Evolutionary conservation across 2,329 filamentous ascomycete species (phyloP).

Genomic region (Drechslerella dactyloides): DNA sequence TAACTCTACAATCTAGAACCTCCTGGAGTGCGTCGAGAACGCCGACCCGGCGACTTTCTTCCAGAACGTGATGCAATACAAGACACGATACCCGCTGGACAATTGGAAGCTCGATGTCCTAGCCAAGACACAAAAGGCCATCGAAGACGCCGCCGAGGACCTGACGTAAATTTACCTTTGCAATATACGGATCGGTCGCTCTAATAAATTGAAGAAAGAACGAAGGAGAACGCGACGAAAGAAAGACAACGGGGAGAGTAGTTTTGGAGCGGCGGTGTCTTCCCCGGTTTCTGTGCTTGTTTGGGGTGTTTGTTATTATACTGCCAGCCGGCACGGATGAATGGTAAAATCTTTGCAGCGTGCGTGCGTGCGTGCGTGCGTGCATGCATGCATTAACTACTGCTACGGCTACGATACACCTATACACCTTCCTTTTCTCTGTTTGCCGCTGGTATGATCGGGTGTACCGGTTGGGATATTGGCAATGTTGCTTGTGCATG

Average conservation of each 20-base stretch:
- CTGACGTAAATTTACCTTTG: constrained; percentile 68
- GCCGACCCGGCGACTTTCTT: constrained; percentile 82
- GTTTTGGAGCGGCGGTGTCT: constrained; percentile 4
- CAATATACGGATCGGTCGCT: constrained; percentile 56
- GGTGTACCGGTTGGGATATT: background rate
- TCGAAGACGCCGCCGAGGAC: constrained; percentile 73
- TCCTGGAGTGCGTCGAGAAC: constrained; percentile 75
- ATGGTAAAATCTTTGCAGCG: constrained; percentile 26
- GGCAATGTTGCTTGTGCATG: background rate
- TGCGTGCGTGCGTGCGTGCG: too few relatives aligned
- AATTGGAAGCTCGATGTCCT: constrained; percentile 74
- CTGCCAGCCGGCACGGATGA: background rate
- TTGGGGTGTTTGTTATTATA: constrained; percentile 38
- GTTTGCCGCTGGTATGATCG: constrained; percentile 41
- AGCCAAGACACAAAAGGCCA: constrained; percentile 15
- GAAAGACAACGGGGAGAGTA: too few relatives aligned
- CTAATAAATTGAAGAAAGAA: too few relatives aligned
- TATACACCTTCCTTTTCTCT: constrained; percentile 32
- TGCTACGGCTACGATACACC: constrained; percentile 10
- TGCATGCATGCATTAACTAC: constrained; percentile 20
- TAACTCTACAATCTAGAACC: constrained; percentile 61
- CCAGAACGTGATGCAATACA: constrained; percentile 85
- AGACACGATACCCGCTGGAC: constrained; percentile 90
- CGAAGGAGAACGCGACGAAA: too few relatives aligned
- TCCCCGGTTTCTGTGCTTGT: constrained; percentile 7